phyloP scores from a whole-genome alignment of 2,329 filamentous ascomycete species.

The Colletotrichum salicis region DNA sequence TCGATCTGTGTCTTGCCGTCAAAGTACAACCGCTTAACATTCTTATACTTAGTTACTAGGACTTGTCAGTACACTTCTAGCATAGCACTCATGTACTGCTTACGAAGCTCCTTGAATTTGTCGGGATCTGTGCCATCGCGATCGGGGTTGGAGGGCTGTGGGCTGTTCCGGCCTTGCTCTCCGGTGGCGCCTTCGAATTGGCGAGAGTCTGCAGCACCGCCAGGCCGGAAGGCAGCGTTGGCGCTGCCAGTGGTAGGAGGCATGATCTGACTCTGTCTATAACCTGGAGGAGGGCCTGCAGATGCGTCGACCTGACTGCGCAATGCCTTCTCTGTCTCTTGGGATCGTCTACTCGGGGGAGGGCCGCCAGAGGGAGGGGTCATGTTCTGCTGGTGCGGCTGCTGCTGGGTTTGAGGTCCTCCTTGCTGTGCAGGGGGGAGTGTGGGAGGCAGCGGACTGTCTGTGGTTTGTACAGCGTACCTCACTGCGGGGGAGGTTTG shows the following conservation, averaged over 20 bases:
- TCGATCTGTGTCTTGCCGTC: slow-evolving; percentile 95
- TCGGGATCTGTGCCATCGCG: slow-evolving; percentile 59
- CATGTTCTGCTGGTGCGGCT: slow-evolving; percentile 52
- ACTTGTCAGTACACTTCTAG: slow-evolving; percentile 46
- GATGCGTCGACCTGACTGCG: slow-evolving; percentile 56
- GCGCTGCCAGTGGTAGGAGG: slow-evolving; percentile 51
- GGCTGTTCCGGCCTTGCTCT: slow-evolving; percentile 66
- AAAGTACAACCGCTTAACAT: slow-evolving; percentile 97
- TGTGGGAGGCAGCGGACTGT: slow-evolving; percentile 37
- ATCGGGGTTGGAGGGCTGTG: slow-evolving; percentile 60
- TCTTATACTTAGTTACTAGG: slow-evolving; percentile 92
- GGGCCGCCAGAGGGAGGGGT: slow-evolving; percentile 57
- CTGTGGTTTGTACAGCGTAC: slow-evolving; percentile 46
- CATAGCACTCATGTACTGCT: slow-evolving; percentile 38
- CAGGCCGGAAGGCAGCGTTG: slow-evolving; percentile 53
- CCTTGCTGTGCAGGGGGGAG: slow-evolving; percentile 42
- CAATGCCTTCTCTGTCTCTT: slow-evolving; percentile 60
- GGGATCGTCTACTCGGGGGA: slow-evolving; percentile 57
- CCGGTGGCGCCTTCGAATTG: slow-evolving; percentile 57
- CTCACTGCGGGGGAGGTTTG: slow-evolving; percentile 57
- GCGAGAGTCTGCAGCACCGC: slow-evolving; percentile 48
- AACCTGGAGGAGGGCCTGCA: slow-evolving; percentile 60
- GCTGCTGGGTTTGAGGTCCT: slow-evolving; percentile 43
- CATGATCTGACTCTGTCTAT: slow-evolving; percentile 61
- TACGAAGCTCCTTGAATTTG: slow-evolving; percentile 69